Evolutionary conservation across 768 basidiomycete species (phyloP), one percentile per base, ranked within the genome.

Genomic region (Rhizopogon salebrosus): DNA sequence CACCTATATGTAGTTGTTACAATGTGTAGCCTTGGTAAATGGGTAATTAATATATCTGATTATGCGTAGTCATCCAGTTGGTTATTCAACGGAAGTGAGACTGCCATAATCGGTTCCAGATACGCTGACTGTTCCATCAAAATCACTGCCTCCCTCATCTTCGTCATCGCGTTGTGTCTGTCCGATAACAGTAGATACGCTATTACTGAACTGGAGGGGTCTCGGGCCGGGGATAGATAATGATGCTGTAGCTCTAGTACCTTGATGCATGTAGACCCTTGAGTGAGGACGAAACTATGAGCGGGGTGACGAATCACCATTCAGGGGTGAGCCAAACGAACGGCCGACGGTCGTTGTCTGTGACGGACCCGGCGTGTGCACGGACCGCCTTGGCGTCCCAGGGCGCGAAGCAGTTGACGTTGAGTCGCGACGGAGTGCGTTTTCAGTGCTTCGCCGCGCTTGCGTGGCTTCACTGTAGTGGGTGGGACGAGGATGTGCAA

Each of bases 41-140:
- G 31, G 29, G 22, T n/a, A n/a, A 26, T 13, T 1, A 20, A 46
- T 46, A 18, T 34, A 46, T 46, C 16, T 9, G 9, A 18, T 27
- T 13, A 42, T 18, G 41, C 8, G 14, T 26, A 18, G 48, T 14
- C 20, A 46, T 16, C 35, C 20, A 22, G 29, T 20, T 22, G 31
- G 20, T 65, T 64, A 75, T 56, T 79, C 75, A 39, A 81, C 75
- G 57, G 79, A 80, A 13, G 79, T 80, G 52, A 80, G 70, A 64
- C 79, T 80, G 45, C 72, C 73, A 35, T 68, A 67, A 49, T 77
- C 76, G 9, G 68, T 72, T 36, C 68, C 75, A 35, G 75, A 72
- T 48, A 70, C 53, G 48, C 75, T 77, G 4, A 60, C 64, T 43
- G 67, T 69, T 43, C 65, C 72, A 53, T 77, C 75, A 41, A 66